These are phyloP conservation scores for Pseudofabraea citricarpa DNA, from an alignment of 2,329 filamentous ascomycete species.

Conservation along the genomic window DNA sequence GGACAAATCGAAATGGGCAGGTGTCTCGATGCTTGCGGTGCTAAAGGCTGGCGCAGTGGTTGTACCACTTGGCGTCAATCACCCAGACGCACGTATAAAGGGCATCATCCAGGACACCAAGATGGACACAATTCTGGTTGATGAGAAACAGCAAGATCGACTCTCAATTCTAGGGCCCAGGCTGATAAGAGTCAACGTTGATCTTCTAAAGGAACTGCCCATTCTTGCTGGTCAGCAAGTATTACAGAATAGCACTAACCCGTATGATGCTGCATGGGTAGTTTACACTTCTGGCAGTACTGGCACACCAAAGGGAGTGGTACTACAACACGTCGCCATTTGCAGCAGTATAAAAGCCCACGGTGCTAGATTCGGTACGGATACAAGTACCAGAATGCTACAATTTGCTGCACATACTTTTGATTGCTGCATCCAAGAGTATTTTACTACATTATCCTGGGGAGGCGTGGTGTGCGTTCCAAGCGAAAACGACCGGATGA, in stretches of 20 bases:
- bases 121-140: constrained; percentile 1
- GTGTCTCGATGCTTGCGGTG: constrained; percentile 1
- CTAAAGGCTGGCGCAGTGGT: constrained; percentile 1
- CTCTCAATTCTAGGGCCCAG: neutral
- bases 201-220: neutral
- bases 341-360: constrained; percentile 3
- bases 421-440: constrained; percentile 1
- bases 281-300: constrained; percentile 2
- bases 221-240: constrained; percentile 1
- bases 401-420: constrained; percentile 2
- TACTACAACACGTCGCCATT: constrained; percentile 2
- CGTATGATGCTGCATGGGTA: neutral
- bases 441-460: constrained; percentile 3
- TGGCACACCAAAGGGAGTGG: constrained; percentile 1
- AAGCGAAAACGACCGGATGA: constrained; percentile 2
- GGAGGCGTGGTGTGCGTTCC: constrained; percentile 1
- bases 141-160: constrained; percentile 1
- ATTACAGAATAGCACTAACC: constrained; percentile 1
- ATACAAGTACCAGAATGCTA: constrained; percentile 1
- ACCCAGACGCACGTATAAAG: constrained; percentile 1
- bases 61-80: neutral
- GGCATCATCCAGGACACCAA: constrained; percentile 1
- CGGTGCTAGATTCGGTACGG: constrained; percentile 2
- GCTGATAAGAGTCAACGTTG: neutral
- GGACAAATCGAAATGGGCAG: constrained; percentile 1